Percentiles rank a stretch among this genome's conserved stretches.
These are phyloP conservation scores for Clonostachys sp. DNA, from an alignment of 2,329 filamentous ascomycete genomes.

Conservation along the genomic window DNA sequence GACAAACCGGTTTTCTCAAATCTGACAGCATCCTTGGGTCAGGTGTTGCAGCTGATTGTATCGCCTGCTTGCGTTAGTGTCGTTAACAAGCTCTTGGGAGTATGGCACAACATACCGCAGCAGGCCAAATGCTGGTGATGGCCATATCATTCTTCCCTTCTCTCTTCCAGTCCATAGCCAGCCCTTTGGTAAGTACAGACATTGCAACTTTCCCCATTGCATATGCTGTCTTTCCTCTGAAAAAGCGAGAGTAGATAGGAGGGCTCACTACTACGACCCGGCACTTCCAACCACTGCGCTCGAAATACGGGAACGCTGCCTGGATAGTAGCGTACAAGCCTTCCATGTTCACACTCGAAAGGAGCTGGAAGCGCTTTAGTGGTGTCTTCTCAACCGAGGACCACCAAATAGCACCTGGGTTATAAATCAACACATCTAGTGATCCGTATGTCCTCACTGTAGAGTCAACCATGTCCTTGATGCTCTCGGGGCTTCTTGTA, in stretches of 20 bases:
- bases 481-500: constrained; percentile 57
- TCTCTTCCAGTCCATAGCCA: constrained; percentile 76
- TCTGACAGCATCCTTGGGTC: neutral
- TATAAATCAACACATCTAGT: constrained; percentile 76
- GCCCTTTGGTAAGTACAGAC: constrained; percentile 74
- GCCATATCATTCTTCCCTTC: constrained; percentile 59
- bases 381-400: constrained; percentile 68
- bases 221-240: constrained; percentile 81
- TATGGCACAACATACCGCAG: constrained; percentile 34
- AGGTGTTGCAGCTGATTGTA: constrained; percentile 5
- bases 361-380: constrained; percentile 70
- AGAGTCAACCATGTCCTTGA: constrained; percentile 53
- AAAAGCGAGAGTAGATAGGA: constrained; percentile 82
- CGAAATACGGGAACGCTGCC: constrained; percentile 62
- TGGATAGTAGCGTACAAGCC: constrained; percentile 73
- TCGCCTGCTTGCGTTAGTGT: constrained; percentile 1
- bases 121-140: constrained; percentile 80
- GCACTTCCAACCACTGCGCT: constrained; percentile 23
- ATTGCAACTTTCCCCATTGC: constrained; percentile 76
- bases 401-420: constrained; percentile 85
- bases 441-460: constrained; percentile 56
- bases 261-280: constrained; percentile 76
- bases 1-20: neutral
- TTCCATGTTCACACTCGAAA: constrained; percentile 71
- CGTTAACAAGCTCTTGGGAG: constrained; percentile 28